Conservation (phyloP, 208 protist genomes). For the Naegleria lovaniensis region DNA sequence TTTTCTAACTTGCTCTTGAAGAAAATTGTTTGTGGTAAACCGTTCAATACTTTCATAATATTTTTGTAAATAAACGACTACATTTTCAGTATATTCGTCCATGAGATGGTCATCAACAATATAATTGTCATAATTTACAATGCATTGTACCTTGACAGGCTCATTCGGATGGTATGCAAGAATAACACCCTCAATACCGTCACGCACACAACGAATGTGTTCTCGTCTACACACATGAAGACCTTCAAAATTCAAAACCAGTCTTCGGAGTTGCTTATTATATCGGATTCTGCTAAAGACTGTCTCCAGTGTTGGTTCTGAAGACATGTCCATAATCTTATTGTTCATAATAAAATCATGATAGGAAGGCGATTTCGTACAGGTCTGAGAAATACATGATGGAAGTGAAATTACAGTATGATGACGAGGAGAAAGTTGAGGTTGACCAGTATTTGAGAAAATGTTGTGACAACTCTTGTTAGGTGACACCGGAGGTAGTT, state of each 20-base stretch:
- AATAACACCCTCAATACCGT: not conserved
- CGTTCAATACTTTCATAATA: not conserved
- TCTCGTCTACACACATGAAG: not conserved
- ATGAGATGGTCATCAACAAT: not conserved
- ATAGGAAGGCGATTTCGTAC: not conserved
- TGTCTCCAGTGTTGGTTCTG: not conserved
- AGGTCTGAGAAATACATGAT: too few species aligned
- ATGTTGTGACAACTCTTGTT: too few species aligned
- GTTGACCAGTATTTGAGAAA: too few species aligned
- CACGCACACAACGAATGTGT: not conserved
- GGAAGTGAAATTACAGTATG: too few species aligned
- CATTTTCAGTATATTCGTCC: not conserved
- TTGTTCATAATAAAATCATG: not conserved
- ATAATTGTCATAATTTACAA: slow-evolving; percentile 21
- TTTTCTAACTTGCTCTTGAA: not conserved
- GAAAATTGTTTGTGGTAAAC: not conserved
- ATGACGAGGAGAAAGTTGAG: too few species aligned
- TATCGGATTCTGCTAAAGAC: not conserved
- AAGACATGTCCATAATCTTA: not conserved
- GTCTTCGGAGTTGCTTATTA: not conserved
- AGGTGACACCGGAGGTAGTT: not conserved
- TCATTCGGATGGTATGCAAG: not conserved
- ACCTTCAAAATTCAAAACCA: not conserved
- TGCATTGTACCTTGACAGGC: not conserved
- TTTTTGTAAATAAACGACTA: not conserved